phyloP scores from a whole-genome alignment of 345 rosid genomes.

The Corchorus olitorius region DNA sequence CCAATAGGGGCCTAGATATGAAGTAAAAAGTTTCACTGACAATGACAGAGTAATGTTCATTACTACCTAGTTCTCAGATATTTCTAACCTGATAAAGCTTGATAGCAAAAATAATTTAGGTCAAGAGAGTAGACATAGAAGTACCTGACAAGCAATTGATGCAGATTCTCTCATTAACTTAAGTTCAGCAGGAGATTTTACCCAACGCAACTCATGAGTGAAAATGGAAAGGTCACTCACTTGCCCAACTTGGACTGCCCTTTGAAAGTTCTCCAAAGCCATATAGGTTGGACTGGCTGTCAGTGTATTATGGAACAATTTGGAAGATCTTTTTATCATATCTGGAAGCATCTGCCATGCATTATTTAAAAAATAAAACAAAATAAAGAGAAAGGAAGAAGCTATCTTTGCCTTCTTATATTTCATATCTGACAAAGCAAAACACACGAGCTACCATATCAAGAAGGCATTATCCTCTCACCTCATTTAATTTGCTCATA shows the following conservation, averaged over 20 bases:
- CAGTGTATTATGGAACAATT: conserved; percentile 71
- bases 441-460: not conserved
- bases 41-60: not conserved
- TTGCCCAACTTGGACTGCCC: conserved; percentile 50
- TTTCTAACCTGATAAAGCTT: not conserved
- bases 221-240: conserved; percentile 62
- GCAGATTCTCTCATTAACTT: conserved; percentile 94
- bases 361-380: conserved; percentile 3
- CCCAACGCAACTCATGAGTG: conserved; percentile 77
- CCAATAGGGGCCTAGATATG: not conserved
- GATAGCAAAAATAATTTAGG: not conserved
- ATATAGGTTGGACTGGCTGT: conserved; percentile 63
- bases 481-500: conserved; percentile 64
- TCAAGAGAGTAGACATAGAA: conserved; percentile 16
- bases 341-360: conserved; percentile 78
- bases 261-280: conserved; percentile 66
- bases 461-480: conserved; percentile 32
- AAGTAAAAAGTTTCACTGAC: not conserved
- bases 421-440: conserved; percentile 3
- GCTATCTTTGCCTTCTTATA: not conserved
- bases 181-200: conserved; percentile 86
- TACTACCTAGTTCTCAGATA: not conserved
- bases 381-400: conserved; percentile 15
- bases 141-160: conserved; percentile 94
- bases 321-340: conserved; percentile 69